Conservation (phyloP, 2,329 filamentous ascomycete species). For the Alternaria metachromatica region DNA sequence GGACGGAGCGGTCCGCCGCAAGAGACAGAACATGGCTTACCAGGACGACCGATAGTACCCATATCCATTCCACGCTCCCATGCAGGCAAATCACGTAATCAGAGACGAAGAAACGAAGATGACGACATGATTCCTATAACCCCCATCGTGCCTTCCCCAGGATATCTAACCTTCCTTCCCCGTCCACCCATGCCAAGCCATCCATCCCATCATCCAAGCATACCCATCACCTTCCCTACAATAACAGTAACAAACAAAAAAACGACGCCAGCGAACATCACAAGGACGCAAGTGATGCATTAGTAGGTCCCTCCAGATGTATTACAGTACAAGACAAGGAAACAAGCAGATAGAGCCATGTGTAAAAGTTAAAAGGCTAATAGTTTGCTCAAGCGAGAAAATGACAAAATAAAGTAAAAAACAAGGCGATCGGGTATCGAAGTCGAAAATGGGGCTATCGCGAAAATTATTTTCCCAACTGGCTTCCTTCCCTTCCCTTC, state of each 20-base stretch:
- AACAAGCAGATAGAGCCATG: neutral
- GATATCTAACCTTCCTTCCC: neutral
- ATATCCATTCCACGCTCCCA: too few relatives aligned
- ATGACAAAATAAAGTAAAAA: neutral
- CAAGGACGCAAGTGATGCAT: neutral
- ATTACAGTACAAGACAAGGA: neutral
- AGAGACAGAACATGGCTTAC: too few relatives aligned
- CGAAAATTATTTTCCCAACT: neutral
- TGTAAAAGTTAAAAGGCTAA: neutral
- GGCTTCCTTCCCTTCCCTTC: neutral
- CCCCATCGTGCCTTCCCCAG: neutral
- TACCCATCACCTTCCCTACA: neutral
- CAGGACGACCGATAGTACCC: too few relatives aligned
- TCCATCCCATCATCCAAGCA: neutral
- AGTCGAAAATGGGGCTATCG: constrained; percentile 1
- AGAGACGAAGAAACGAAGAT: neutral
- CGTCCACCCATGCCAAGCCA: neutral
- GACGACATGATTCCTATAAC: neutral
- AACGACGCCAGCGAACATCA: neutral
- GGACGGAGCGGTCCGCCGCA: too few relatives aligned
- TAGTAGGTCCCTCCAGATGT: neutral
- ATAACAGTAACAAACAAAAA: neutral
- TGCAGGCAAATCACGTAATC: too few relatives aligned
- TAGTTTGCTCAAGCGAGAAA: neutral
- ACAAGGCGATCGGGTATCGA: constrained; percentile 11